Base-by-base conservation (phyloP, 768 basidiomycete genomes). In the Lactifluus subvellereus region DNA sequence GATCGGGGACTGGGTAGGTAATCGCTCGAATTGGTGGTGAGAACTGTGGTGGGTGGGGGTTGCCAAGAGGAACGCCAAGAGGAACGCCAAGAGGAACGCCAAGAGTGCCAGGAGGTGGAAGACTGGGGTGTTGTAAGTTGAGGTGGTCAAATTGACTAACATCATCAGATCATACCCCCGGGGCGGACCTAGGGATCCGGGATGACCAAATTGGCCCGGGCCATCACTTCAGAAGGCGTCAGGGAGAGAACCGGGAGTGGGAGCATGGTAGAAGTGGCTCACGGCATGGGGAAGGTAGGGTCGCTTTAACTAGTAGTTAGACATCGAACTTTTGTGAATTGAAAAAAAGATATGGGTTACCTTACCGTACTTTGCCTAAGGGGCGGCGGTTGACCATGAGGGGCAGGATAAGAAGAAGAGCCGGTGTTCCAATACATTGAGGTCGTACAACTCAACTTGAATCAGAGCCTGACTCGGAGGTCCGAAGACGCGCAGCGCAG, bases 111-210 rank as follows among this genome's bases (percentile, higher is more conserved):
- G 5, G 32, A 8, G 50, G 6, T n/a, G 33, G 20, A 37, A n/a
- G 54, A n/a, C 18, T 20, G 40, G 37, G 27, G 51, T 13, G n/a
- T 42, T 30, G 42, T 9, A 53, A 62, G 20, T 11, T 58, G 35
- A 47, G 50, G 51, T 32, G 13, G 13, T 33, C 22, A 18, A 53
- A 18, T 53, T 14, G 51, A 35, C 16, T 16, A 33, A 40, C 9
- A 14, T 37, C 11, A 55, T 60, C 64, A 66, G 66, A 51, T 50
- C 61, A 50, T 64, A 57, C 47, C 43, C 30, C 4, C 66, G 62
- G 5, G 68, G 57, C 1, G 67, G 59, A 20, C 65, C 68, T 13
- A 66, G 66, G 9, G 62, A 71, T 6, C 65, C 69, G 16, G 66
- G 63, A 10, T 43, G 18, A 37, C 35, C 18, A 50, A 48, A 61